Percentiles rank a stretch among this genome's conserved stretches.
These are phyloP conservation scores for Colletotrichum liaoningense DNA, from an alignment of 2,329 filamentous ascomycete genomes.

Conservation along the genomic window DNA sequence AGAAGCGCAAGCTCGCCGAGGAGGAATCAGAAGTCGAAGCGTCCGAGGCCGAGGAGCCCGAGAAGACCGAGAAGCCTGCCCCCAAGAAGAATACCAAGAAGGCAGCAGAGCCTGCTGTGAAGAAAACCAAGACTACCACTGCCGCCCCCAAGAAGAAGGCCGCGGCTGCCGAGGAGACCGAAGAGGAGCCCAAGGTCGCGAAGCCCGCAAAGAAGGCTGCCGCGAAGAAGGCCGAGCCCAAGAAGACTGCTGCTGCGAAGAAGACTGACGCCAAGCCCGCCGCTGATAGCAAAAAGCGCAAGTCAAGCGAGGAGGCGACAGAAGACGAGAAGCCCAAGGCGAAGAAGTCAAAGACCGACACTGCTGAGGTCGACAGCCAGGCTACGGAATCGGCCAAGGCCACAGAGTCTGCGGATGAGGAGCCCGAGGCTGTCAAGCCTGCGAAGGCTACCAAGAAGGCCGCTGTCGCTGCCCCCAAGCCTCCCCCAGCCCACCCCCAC, in stretches of 20 bases:
- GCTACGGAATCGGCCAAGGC: constrained; percentile 32
- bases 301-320: constrained; percentile 29
- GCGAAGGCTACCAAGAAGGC: constrained; percentile 36
- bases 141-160: constrained; percentile 46
- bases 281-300: constrained; percentile 37
- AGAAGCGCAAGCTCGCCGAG: constrained; percentile 33
- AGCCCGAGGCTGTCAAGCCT: constrained; percentile 27
- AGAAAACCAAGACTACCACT: constrained; percentile 31
- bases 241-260: constrained; percentile 63
- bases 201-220: constrained; percentile 57
- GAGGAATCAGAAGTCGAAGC: constrained; percentile 11
- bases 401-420: constrained; percentile 17
- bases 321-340: constrained; percentile 38
- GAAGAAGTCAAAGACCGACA: constrained; percentile 37
- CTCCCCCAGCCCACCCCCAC: constrained; percentile 28
- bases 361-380: constrained; percentile 33
- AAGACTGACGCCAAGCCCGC: constrained; percentile 35
- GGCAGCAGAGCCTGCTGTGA: constrained; percentile 35
- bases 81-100: constrained; percentile 47
- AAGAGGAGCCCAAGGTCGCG: constrained; percentile 39
- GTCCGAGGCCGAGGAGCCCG: constrained; percentile 5
- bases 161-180: constrained; percentile 58
- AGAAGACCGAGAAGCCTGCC: constrained; percentile 14
- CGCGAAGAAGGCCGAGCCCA: constrained; percentile 22
- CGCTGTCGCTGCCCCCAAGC: constrained; percentile 29